Evolutionary conservation across 768 basidiomycete genomes (phyloP), one percentile per base, ranked within the genome.

Genomic region (Boletus coccyginus): DNA sequence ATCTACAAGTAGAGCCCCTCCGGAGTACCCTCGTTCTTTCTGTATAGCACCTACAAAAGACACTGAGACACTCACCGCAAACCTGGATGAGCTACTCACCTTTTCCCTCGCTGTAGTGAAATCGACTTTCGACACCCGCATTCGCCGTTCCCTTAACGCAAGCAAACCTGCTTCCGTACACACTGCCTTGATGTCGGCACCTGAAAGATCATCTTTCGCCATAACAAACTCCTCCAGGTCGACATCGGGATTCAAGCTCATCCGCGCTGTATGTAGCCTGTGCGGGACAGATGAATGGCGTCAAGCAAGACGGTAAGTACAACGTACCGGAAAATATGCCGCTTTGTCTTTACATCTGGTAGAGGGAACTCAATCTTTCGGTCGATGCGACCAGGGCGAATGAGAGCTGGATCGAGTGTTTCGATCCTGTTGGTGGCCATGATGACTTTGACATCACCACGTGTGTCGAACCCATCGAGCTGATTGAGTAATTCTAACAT

Each of bases 371-470:
- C 97, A 50, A 99, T 99, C 79, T 99, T 99, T 51, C 97, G 85
- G 67, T 99, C 97, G 60, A 99, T 98, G 66, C 97, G 93, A 46
- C 97, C 97, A 7, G 97, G 97, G 50, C 97, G 91, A 67, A 99
- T 97, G 57, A 99, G 86, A 17, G 97, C 97, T 52, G 97, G 97
- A 73, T 99, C 97, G 31, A 99, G 83, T 4, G 93, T 87, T 71
- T 98, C 96, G 65, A 99, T 99, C 75, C 83, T 87, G 77, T 99
- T 99, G 7, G 97, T 99, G 13, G 97, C 97, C 97, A 98, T 98
- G 72, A 99, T 98, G 62, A 99, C 96, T 75, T 98, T 99, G 56
- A 99, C 95, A 69, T 98, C 97, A n/a, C 96, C 96, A 53, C 95
- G 87, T 7, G 94, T 94, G 70, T 99, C 97, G 73, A 99, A 98